These are phyloP conservation scores for Fusarium redolens DNA, from an alignment of 2,329 filamentous ascomycete species.

Conservation along the genomic window DNA sequence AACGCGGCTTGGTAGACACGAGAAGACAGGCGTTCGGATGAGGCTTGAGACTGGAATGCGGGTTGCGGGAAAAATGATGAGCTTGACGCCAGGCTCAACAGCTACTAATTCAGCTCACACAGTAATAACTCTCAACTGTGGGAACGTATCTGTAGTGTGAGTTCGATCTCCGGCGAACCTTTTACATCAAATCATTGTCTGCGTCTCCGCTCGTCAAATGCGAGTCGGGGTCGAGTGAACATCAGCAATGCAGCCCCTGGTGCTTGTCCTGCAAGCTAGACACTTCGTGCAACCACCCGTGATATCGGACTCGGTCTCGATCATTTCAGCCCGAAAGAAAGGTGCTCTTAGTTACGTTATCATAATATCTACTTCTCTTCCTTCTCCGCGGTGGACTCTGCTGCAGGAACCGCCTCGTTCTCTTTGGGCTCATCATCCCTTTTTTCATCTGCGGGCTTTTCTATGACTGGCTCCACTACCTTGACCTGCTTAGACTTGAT, in stretches of 20 bases:
- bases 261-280: not conserved
- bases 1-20: not conserved
- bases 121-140: slow-evolving; percentile 1
- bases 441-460: slow-evolving; percentile 21
- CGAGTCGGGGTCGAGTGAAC: not conserved
- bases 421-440: slow-evolving; percentile 28
- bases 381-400: slow-evolving; percentile 34
- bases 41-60: slow-evolving; percentile 21
- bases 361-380: slow-evolving; percentile 30
- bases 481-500: slow-evolving; percentile 67
- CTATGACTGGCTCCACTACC: slow-evolving; percentile 25
- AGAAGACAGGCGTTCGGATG: not conserved
- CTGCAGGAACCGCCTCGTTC: slow-evolving; percentile 18
- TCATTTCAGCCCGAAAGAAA: slow-evolving; percentile 2
- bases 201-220: not conserved
- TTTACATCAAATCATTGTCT: not conserved
- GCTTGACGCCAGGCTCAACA: slow-evolving; percentile 11
- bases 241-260: not conserved
- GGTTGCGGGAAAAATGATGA: slow-evolving; percentile 12
- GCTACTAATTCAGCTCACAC: not conserved
- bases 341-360: slow-evolving; percentile 1
- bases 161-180: not conserved
- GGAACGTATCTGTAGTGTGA: not conserved
- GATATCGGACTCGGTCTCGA: slow-evolving; percentile 7
- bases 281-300: slow-evolving; percentile 25